phyloP scores from a whole-genome alignment of 2,329 filamentous ascomycete genomes.

The Chlorencoelia australis region DNA sequence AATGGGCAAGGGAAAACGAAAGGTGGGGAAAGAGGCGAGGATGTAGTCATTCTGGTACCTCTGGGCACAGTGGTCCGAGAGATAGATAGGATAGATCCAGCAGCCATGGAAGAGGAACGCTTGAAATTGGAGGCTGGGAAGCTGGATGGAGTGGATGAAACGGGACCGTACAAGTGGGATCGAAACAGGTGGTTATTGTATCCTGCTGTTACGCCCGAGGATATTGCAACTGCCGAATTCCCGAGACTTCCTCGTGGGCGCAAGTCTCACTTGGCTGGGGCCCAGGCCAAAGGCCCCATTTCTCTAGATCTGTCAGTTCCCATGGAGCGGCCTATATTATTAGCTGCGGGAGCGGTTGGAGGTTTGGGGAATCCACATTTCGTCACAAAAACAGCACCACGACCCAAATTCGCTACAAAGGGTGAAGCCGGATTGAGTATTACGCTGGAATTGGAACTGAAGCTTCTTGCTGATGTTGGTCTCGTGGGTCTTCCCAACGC shows the following conservation, averaged over 20 bases:
- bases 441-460: slow-evolving; percentile 79
- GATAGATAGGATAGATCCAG: slow-evolving; percentile 66
- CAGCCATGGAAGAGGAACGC: slow-evolving; percentile 53
- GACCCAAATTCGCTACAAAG: slow-evolving; percentile 80
- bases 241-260: slow-evolving; percentile 45
- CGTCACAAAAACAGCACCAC: slow-evolving; percentile 59
- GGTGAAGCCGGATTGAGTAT: slow-evolving; percentile 73
- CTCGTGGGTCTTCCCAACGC: slow-evolving; percentile 93
- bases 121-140: slow-evolving; percentile 30
- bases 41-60: slow-evolving; percentile 81
- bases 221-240: slow-evolving; percentile 49
- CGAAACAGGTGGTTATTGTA: slow-evolving; percentile 79
- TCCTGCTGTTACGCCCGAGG: slow-evolving; percentile 67
- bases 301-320: slow-evolving; percentile 63
- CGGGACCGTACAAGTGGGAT: slow-evolving; percentile 30
- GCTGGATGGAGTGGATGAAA: slow-evolving; percentile 21
- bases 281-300: slow-evolving; percentile 63
- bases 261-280: slow-evolving; percentile 40
- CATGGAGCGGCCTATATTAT: slow-evolving; percentile 72
- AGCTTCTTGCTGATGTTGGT: slow-evolving; percentile 89
- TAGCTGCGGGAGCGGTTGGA: slow-evolving; percentile 80
- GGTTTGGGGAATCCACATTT: slow-evolving; percentile 94
- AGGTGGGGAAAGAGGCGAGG: slow-evolving; percentile 72
- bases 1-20: slow-evolving; percentile 66
- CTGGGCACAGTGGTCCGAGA: slow-evolving; percentile 88